Conservation (phyloP, 192 early-diverging fungal genomes). For the Chytriomyces sp. region DNA sequence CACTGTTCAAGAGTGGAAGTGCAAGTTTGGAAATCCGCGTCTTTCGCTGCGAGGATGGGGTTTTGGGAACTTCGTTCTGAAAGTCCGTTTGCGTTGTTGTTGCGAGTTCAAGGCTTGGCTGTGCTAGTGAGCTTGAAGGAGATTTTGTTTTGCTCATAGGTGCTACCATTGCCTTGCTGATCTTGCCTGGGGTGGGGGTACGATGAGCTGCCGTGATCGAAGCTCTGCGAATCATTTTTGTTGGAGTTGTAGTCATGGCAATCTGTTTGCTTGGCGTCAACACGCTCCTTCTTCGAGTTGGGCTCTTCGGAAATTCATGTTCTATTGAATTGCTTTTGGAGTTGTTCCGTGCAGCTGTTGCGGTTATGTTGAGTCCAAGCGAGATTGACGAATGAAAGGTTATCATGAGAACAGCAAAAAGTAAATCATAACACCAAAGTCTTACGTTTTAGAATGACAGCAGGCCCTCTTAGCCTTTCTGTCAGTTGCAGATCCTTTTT, state of each 20-base stretch:
- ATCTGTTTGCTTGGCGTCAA: neutral
- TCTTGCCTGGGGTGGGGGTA: no score
- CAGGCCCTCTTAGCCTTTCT: constrained; percentile 19
- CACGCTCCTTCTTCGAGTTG: no score
- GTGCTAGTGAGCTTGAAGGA: no score
- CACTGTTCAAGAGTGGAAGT: constrained; percentile 8
- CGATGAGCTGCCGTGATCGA: neutral
- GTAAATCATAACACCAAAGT: neutral
- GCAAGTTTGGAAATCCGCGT: neutral
- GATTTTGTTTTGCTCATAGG: no score
- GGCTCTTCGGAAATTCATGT: neutral
- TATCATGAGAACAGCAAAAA: neutral
- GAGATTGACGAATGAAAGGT: neutral
- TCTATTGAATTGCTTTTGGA: neutral
- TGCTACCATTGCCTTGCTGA: neutral
- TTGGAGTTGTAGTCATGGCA: neutral
- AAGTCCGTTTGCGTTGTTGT: no score
- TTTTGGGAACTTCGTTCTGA: neutral
- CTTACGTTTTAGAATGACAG: constrained; percentile 19
- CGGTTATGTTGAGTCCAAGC: neutral
- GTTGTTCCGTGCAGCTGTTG: neutral
- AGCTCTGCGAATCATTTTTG: neutral
- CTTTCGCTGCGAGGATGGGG: constrained; percentile 16
- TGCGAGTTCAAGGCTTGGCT: no score
- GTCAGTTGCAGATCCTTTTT: constrained; percentile 27